Evolutionary conservation across 768 basidiomycete genomes (phyloP).

Genomic region (Glaciozyma antarctica): DNA sequence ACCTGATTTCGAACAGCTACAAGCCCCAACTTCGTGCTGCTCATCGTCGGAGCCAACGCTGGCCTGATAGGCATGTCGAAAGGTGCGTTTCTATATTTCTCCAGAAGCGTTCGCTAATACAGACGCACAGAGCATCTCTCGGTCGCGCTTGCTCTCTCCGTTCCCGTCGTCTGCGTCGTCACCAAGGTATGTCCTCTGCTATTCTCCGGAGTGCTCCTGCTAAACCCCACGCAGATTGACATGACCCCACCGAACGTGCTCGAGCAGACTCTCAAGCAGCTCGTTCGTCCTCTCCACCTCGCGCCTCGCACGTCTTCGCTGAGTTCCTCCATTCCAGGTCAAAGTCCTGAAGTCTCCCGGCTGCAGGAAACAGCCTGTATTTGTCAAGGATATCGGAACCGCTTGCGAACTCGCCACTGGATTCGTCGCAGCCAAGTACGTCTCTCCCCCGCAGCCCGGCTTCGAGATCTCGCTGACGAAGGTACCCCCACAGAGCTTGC

Average conservation of each 20-base stretch:
- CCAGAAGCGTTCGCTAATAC: too few species aligned
- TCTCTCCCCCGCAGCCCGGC: slow-evolving; percentile 6
- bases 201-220: not conserved
- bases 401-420: slow-evolving; percentile 67
- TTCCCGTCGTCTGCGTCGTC: slow-evolving; percentile 86
- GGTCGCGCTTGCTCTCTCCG: slow-evolving; percentile 81
- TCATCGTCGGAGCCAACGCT: slow-evolving; percentile 93
- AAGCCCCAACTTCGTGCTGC: slow-evolving; percentile 68
- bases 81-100: not conserved
- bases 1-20: too few species aligned
- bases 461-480: not conserved
- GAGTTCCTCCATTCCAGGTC: slow-evolving; percentile 34
- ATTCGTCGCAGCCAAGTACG: slow-evolving; percentile 51
- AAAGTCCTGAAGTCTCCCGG: slow-evolving; percentile 90
- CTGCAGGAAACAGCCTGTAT: slow-evolving; percentile 49
- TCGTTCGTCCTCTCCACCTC: slow-evolving; percentile 36
- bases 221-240: slow-evolving; percentile 56
- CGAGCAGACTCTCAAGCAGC: slow-evolving; percentile 83
- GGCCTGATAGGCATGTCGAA: slow-evolving; percentile 44
- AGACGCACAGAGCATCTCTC: slow-evolving; percentile 66
- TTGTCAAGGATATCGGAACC: slow-evolving; percentile 58
- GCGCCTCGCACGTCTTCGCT: too few species aligned
- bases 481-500: slow-evolving; percentile 15
- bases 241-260: slow-evolving; percentile 92
- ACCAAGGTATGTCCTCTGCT: slow-evolving; percentile 60